Base-by-base conservation (phyloP, 2,329 filamentous ascomycete genomes). In the Sphaceloma murrayae region DNA sequence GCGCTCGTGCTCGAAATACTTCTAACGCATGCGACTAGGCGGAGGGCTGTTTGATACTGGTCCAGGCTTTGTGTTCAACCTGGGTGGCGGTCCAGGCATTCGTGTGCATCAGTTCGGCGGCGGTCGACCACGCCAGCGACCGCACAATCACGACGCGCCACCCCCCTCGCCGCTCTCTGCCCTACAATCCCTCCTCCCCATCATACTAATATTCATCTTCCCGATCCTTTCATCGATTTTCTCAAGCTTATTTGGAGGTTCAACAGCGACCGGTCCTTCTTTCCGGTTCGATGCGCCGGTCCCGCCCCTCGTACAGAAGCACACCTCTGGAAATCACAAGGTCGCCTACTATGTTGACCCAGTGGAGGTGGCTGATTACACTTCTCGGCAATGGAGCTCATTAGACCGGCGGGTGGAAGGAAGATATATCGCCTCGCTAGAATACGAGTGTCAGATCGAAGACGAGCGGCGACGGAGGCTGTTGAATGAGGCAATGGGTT, bases 71-170 rank as follows among this genome's bases (percentile, higher is more conserved):
- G 85, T 94, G 45, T 96, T 96, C 67, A 95, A 95, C 66, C 77
- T 95, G 63, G 85, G 85, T 53, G 88, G 88, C 49, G 59, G 59
- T 22, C 87, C 89, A 2, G 89, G 88, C 14, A 80, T 98, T 55
- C 78, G 89, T 49, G 86, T 98, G 49, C 91, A 96, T 62, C 89
- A 95, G 61, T 96, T 98, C 62, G 89, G 88, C 54, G 89, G 91
- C 44, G 74, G 69, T 4, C 72, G 75, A 45, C 86, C 88, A 17
- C 76, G 86, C 54, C 73, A 82, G 64, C 74, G 91, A 58, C 87
- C 88, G 14, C 77, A 75, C 56, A 75, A 73, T 52, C 70, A 66
- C 49, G 70, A 63, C 53, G 68, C 55, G 61, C 68, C 49, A 63
- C 69, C 73, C 39, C 73, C 69, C 39, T 62, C 65, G 58, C 78